Conservation (phyloP, 2,329 filamentous ascomycete genomes). For the Cadophora sp. region DNA sequence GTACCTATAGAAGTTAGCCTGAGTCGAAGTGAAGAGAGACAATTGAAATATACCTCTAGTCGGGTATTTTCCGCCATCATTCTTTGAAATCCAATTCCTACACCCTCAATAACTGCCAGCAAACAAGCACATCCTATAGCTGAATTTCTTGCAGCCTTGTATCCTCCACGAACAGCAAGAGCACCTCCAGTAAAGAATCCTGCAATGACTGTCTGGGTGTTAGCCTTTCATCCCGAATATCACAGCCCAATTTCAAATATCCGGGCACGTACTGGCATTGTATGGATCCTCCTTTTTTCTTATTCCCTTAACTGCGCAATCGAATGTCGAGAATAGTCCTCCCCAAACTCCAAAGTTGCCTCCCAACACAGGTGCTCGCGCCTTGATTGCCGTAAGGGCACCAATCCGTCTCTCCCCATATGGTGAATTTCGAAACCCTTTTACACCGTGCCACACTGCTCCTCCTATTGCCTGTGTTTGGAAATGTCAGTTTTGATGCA, state of each 20-base stretch:
- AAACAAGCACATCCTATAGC: conserved; percentile 96
- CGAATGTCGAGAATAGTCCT: conserved; percentile 92
- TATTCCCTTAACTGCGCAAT: conserved; percentile 94
- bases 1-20: conserved; percentile 35
- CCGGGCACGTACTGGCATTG: conserved; percentile 73
- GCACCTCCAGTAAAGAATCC: conserved; percentile 96
- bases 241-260: neutral
- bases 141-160: conserved; percentile 90
- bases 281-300: conserved; percentile 97
- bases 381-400: conserved; percentile 96
- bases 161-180: conserved; percentile 88
- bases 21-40: neutral
- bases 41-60: conserved; percentile 67
- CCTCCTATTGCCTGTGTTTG: conserved; percentile 70
- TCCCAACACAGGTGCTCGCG: conserved; percentile 91
- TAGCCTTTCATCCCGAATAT: conserved; percentile 23
- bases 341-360: conserved; percentile 99
- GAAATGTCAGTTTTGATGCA: conserved; percentile 36
- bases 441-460: conserved; percentile 95
- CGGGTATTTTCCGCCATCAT: conserved; percentile 92
- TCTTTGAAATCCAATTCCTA: conserved; percentile 93
- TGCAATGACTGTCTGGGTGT: conserved; percentile 69
- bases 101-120: conserved; percentile 94
- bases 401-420: conserved; percentile 96
- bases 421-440: conserved; percentile 88